These are phyloP conservation scores for Huntiella abstrusa DNA, from an alignment of 2,329 filamentous ascomycete species.

Conservation along the genomic window DNA sequence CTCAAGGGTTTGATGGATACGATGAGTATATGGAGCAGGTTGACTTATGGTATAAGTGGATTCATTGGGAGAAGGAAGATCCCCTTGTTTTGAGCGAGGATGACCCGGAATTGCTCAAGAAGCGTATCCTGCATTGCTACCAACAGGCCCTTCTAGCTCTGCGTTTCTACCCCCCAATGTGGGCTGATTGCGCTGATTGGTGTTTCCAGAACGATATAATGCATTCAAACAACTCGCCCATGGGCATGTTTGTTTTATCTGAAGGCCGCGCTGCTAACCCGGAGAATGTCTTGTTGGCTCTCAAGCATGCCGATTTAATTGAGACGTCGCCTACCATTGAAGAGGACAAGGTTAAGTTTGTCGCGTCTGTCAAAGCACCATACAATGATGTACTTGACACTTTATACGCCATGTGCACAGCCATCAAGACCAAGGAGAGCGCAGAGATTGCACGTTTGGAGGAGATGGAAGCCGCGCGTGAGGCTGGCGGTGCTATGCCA, in stretches of 20 bases:
- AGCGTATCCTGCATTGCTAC: constrained; percentile 75
- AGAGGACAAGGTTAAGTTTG: constrained; percentile 57
- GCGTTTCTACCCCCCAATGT: constrained; percentile 87
- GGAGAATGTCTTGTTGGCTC: constrained; percentile 75
- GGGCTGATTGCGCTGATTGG: constrained; percentile 89
- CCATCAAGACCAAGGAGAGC: constrained; percentile 44
- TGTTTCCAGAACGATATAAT: constrained; percentile 59
- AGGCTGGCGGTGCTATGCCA: constrained; percentile 20
- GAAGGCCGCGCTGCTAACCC: constrained; percentile 80
- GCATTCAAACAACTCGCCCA: constrained; percentile 27
- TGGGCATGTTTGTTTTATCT: constrained; percentile 57
- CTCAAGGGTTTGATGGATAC: constrained; percentile 70
- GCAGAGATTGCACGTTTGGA: constrained; percentile 38
- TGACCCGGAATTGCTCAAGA: constrained; percentile 53
- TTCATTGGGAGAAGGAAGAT: constrained; percentile 87
- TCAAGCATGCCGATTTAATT: constrained; percentile 75
- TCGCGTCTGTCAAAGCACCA: constrained; percentile 59
- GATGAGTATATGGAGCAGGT: constrained; percentile 71
- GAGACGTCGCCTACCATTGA: constrained; percentile 65
- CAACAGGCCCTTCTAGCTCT: constrained; percentile 86
- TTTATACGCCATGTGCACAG: constrained; percentile 71
- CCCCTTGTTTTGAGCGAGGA: constrained; percentile 72
- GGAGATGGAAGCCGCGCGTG: constrained; percentile 24
- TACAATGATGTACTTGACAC: constrained; percentile 70
- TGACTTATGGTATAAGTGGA: constrained; percentile 81